phyloP scores from a whole-genome alignment of 116 monocot genomes.

The Dioscorea cayenensis region DNA sequence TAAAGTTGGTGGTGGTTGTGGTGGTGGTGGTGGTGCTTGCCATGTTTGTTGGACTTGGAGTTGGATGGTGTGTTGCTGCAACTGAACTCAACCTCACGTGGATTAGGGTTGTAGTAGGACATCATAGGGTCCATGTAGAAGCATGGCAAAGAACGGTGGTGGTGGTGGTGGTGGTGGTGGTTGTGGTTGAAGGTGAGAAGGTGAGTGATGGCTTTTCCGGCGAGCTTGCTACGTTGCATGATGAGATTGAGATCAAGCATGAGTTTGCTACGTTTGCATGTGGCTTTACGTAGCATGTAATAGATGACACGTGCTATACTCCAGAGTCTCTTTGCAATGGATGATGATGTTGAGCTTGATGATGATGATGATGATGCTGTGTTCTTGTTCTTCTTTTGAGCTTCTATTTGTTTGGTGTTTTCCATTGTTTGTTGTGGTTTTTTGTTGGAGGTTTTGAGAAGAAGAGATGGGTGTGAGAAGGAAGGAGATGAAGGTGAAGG shows the following conservation, averaged over 20 bases:
- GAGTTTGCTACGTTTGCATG: constrained; percentile 14
- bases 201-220: constrained; percentile 21
- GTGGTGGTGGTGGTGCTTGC: constrained; percentile 8
- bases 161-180: constrained; percentile 4
- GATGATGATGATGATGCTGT: background rate
- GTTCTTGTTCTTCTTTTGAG: background rate
- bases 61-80: constrained; percentile 49
- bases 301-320: constrained; percentile 14
- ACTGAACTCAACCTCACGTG: constrained; percentile 46
- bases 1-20: background rate
- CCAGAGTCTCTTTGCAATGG: constrained; percentile 14
- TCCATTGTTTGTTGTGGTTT: background rate
- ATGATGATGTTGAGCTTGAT: background rate
- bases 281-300: constrained; percentile 30
- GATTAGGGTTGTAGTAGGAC: constrained; percentile 17
- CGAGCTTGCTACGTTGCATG: constrained; percentile 29
- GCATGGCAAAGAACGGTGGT: background rate
- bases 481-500: background rate
- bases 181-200: constrained; percentile 9
- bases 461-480: background rate
- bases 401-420: background rate
- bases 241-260: constrained; percentile 40
- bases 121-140: too few relatives aligned
- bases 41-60: constrained; percentile 14
- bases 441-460: too few relatives aligned